Conservation (phyloP, 2,329 filamentous ascomycete species). For the Achaetomium macrosporum region DNA sequence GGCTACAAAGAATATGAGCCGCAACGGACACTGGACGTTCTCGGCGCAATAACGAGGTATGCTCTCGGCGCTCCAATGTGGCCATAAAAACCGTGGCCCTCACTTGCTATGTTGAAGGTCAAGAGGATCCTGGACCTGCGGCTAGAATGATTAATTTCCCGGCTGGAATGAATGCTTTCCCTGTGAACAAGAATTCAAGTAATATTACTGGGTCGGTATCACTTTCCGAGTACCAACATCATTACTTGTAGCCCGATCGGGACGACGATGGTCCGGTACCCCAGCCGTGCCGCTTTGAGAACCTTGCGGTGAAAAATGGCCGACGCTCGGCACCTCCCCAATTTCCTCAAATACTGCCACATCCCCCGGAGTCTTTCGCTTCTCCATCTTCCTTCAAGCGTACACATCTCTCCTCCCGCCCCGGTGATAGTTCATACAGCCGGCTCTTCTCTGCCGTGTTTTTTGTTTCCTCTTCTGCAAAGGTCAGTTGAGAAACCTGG, state of each 20-base stretch:
- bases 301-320: slow-evolving; percentile 22
- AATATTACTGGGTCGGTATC: neutral
- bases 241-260: slow-evolving; percentile 15
- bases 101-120: too few species aligned
- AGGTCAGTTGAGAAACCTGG: slow-evolving; percentile 10
- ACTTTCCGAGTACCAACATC: neutral
- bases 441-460: slow-evolving; percentile 9
- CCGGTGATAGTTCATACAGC: slow-evolving; percentile 7
- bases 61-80: too few species aligned
- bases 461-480: slow-evolving; percentile 3
- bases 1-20: too few species aligned
- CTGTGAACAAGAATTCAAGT: too few species aligned
- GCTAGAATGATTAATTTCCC: too few species aligned
- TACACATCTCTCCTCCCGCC: slow-evolving; percentile 11
- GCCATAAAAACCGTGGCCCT: too few species aligned
- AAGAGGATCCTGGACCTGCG: too few species aligned
- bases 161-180: too few species aligned
- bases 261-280: slow-evolving; percentile 16
- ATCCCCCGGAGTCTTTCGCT: slow-evolving; percentile 14
- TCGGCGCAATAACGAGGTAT: too few species aligned
- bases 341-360: slow-evolving; percentile 28
- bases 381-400: slow-evolving; percentile 19
- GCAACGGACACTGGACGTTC: too few species aligned
- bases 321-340: slow-evolving; percentile 21
- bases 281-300: slow-evolving; percentile 15